Evolutionary conservation across 163 green algal genomes (phyloP).

Genomic region (Dunaliella salina): DNA sequence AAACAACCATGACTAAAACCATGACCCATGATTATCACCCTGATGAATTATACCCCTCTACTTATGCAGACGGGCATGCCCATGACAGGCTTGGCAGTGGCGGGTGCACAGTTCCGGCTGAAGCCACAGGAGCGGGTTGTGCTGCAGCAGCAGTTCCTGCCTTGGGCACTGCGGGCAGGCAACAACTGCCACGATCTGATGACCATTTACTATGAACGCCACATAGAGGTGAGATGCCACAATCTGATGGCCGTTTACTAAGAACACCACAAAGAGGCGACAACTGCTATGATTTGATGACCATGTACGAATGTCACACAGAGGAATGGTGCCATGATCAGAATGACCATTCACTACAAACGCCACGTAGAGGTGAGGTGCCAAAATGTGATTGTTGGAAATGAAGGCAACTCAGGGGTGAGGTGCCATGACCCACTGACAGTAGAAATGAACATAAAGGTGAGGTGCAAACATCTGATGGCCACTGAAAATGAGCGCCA

Average conservation of each 20-base stretch:
- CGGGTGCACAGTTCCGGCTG: conserved; percentile 76
- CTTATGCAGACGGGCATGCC: conserved; percentile 86
- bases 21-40: no score
- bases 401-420: no score
- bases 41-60: no score
- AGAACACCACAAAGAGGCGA: conserved; percentile 76
- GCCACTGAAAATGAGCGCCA: conserved; percentile 91
- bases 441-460: no score
- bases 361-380: conserved; percentile 70
- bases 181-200: conserved; percentile 77
- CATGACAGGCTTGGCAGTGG: conserved; percentile 83
- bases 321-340: conserved; percentile 60
- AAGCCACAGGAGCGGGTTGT: conserved; percentile 47
- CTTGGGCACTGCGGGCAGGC: conserved; percentile 86
- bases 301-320: conserved; percentile 86
- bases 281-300: conserved; percentile 80
- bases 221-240: conserved; percentile 63
- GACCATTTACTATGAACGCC: conserved; percentile 90
- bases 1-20: no score
- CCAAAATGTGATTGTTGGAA: no score
- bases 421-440: no score
- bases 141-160: conserved; percentile 74
- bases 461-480: conserved; percentile 81
- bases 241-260: conserved; percentile 63
- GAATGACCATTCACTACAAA: conserved; percentile 67